These are phyloP conservation scores for Xanthoconium stramineum DNA, from an alignment of 768 basidiomycete genomes.

Conservation along the genomic window DNA sequence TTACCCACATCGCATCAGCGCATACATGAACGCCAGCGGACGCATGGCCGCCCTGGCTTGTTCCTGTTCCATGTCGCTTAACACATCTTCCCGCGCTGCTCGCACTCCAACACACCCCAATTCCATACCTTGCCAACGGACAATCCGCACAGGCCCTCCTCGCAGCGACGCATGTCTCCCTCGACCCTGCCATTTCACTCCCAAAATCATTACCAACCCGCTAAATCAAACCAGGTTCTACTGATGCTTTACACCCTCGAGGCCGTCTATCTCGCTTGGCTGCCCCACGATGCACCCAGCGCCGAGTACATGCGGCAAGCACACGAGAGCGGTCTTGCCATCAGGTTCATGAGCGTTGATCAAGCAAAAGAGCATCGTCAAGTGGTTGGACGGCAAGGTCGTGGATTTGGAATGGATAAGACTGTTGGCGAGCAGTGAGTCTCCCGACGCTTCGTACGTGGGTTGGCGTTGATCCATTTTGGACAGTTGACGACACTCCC, in stretches of 20 bases:
- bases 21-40: constrained; percentile 24
- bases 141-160: constrained; percentile 46
- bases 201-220: too few relatives aligned
- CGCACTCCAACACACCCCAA: constrained; percentile 54
- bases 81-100: constrained; percentile 50
- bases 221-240: constrained; percentile 63
- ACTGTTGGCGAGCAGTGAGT: constrained; percentile 22
- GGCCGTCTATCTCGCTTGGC: constrained; percentile 83
- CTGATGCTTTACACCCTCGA: constrained; percentile 70
- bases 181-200: constrained; percentile 52
- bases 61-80: too few relatives aligned
- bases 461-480: not conserved
- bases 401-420: constrained; percentile 26
- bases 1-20: constrained; percentile 44
- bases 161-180: constrained; percentile 62
- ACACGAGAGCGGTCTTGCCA: constrained; percentile 65
- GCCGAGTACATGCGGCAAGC: constrained; percentile 90
- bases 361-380: constrained; percentile 81
- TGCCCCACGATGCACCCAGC: constrained; percentile 64
- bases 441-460: not conserved
- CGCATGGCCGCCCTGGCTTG: constrained; percentile 53
- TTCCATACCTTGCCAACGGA: constrained; percentile 42
- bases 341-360: constrained; percentile 82
- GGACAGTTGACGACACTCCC: not conserved
- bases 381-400: constrained; percentile 71